These are phyloP conservation scores for Exophiala viscosa DNA, from an alignment of 2,329 filamentous ascomycete genomes.

Conservation along the genomic window DNA sequence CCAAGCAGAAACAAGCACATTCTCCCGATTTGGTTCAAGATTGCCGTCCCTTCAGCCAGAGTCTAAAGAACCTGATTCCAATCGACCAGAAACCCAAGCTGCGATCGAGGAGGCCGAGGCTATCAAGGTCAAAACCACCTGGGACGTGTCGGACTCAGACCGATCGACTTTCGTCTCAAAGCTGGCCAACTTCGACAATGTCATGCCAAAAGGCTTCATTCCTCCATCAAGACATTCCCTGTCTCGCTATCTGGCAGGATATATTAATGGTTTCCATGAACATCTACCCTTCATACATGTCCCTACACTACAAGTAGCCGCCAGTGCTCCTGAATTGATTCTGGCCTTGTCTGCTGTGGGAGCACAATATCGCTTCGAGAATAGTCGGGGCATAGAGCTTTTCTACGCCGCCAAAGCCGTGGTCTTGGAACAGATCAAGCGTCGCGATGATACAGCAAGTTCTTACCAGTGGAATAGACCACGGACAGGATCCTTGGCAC, in stretches of 20 bases:
- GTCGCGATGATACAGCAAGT: constrained; percentile 46
- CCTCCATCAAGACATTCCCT: constrained; percentile 49
- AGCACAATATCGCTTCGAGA: constrained; percentile 48
- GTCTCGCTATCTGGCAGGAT: constrained; percentile 50
- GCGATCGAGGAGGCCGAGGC: constrained; percentile 37
- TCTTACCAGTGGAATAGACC: constrained; percentile 42
- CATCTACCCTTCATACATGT: constrained; percentile 52
- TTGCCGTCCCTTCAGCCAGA: constrained; percentile 48
- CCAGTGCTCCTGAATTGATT: constrained; percentile 46
- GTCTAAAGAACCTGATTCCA: constrained; percentile 40
- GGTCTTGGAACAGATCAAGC: constrained; percentile 49
- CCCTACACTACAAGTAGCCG: constrained; percentile 45
- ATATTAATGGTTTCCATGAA: constrained; percentile 50
- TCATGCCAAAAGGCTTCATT: constrained; percentile 46
- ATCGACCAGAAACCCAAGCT: constrained; percentile 33
- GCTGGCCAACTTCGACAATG: constrained; percentile 44
- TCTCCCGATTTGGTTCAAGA: constrained; percentile 48
- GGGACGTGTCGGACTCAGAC: constrained; percentile 47
- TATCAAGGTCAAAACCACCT: constrained; percentile 39
- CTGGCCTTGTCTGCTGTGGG: constrained; percentile 51
- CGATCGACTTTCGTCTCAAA: constrained; percentile 44
- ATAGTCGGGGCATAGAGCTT: constrained; percentile 51
- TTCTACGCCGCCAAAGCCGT: constrained; percentile 57
- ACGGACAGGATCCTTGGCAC: constrained; percentile 36
- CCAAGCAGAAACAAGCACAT: constrained; percentile 39